Evolutionary conservation across 2,329 filamentous ascomycete genomes (phyloP).

Genomic region (Lachnellula hyalina): DNA sequence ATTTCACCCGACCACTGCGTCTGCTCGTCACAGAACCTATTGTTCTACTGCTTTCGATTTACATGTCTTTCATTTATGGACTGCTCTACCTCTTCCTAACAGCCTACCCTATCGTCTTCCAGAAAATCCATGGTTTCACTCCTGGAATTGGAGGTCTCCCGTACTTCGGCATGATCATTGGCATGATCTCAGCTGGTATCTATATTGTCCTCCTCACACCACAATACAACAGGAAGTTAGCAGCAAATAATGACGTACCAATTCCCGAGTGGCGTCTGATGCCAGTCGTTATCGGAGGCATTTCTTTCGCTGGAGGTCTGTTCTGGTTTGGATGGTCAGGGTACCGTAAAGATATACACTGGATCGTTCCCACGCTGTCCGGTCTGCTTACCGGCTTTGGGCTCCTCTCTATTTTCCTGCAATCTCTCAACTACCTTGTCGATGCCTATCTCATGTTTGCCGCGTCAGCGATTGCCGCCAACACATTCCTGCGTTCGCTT

Average conservation of each 20-base stretch:
- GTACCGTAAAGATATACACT: conserved; percentile 46
- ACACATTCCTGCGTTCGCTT: conserved; percentile 73
- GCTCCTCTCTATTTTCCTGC: conserved; percentile 77
- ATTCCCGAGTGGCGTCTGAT: conserved; percentile 64
- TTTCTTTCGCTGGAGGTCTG: conserved; percentile 58
- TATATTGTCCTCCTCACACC: conserved; percentile 60
- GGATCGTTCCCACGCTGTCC: conserved; percentile 58
- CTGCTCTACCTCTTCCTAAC: conserved; percentile 82
- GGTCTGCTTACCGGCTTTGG: conserved; percentile 66
- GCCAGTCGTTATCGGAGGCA: conserved; percentile 53
- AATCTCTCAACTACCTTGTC: conserved; percentile 74
- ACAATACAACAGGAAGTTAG: conserved; percentile 63
- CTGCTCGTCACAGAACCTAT: conserved; percentile 63
- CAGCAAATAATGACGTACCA: conserved; percentile 60
- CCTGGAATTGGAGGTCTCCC: conserved; percentile 68
- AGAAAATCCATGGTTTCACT: conserved; percentile 64
- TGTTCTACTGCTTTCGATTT: conserved; percentile 61
- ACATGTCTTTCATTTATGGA: conserved; percentile 71
- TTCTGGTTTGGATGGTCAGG: conserved; percentile 76
- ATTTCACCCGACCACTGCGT: conserved; percentile 34
- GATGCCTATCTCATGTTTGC: conserved; percentile 60
- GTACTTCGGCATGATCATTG: conserved; percentile 79
- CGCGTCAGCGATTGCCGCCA: conserved; percentile 76
- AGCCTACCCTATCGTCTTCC: conserved; percentile 77
- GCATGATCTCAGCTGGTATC: conserved; percentile 62